A percentile compares a stretch with the other conserved stretches of the same genome.
These are phyloP conservation scores for Arabidopsis hybrid DNA, from an alignment of 441 rosid species.

Conservation along the genomic window DNA sequence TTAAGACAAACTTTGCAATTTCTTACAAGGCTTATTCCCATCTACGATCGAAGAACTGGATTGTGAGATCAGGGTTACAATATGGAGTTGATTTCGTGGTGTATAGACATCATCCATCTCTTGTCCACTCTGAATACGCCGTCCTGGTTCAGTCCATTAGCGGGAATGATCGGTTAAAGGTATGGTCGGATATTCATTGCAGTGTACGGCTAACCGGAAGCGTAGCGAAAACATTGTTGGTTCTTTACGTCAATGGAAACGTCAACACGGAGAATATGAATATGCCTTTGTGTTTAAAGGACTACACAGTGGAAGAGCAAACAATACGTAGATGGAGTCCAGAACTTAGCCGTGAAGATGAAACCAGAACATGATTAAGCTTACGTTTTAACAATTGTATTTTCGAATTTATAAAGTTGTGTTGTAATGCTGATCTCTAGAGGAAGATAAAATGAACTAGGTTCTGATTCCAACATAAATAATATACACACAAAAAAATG, in stretches of 20 bases:
- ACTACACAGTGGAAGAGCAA: conserved; percentile 55
- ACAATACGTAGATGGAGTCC: conserved; percentile 71
- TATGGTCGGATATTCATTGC: conserved; percentile 70
- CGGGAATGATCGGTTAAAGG: conserved; percentile 53
- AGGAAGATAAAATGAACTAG: not conserved
- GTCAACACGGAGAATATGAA: conserved; percentile 39
- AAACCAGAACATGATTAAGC: conserved; percentile 14
- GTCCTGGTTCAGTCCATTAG: conserved; percentile 54
- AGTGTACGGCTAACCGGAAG: conserved; percentile 60
- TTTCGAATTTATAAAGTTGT: not conserved
- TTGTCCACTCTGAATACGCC: conserved; percentile 76
- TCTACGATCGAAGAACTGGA: conserved; percentile 64
- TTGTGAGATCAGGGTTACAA: conserved; percentile 65
- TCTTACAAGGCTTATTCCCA: conserved; percentile 67
- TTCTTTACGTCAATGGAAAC: conserved; percentile 48
- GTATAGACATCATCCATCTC: conserved; percentile 67
- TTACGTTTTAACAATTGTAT: not conserved
- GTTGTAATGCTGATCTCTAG: not conserved
- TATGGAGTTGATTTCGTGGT: conserved; percentile 75
- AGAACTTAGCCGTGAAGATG: conserved; percentile 62
- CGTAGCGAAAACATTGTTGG: conserved; percentile 61
- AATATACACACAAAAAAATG: conserved; percentile 29
- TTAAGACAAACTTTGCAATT: conserved; percentile 47
- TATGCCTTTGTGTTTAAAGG: conserved; percentile 50
- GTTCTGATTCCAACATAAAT: not conserved